A percentile compares a stretch with the other conserved stretches of the same genome.
Conservation (phyloP, 495 filamentous ascomycete genomes). For the Aspergillus homomorphus region DNA sequence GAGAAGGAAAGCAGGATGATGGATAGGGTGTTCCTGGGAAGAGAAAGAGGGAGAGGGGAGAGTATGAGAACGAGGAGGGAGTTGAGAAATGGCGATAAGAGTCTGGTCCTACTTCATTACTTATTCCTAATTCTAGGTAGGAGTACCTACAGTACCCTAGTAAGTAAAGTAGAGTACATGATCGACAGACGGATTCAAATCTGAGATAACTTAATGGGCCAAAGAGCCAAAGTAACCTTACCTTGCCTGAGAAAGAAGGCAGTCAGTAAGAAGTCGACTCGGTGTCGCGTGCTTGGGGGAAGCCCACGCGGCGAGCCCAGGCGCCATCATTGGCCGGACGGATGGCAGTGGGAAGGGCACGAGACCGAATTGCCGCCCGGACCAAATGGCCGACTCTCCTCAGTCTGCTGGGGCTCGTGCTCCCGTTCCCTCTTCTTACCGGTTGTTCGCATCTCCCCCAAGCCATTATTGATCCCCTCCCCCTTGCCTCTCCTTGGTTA, state of each 20-base stretch:
- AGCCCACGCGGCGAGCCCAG: conserved; percentile 33
- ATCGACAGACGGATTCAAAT: neutral
- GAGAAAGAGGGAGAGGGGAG: neutral
- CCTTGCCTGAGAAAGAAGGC: too few species aligned
- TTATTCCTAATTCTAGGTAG: neutral
- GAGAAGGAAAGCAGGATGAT: neutral
- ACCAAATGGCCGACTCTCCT: conserved; percentile 15
- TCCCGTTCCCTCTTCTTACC: conserved; percentile 17
- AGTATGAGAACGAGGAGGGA: too few species aligned
- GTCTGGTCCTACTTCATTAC: neutral
- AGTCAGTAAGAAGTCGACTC: too few species aligned
- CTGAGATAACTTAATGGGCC: too few species aligned
- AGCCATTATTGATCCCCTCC: too few species aligned
- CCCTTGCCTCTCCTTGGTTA: too few species aligned
- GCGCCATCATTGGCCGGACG: conserved; percentile 30
- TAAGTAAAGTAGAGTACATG: neutral
- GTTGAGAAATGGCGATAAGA: neutral
- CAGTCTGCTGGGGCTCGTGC: conserved; percentile 17
- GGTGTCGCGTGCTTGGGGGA: conserved; percentile 48
- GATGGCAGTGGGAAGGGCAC: conserved; percentile 19
- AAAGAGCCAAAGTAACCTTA: too few species aligned
- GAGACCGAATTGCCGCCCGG: conserved; percentile 18
- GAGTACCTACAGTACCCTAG: neutral
- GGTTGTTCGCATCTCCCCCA: conserved; percentile 1
- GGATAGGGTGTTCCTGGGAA: neutral